phyloP scores from a whole-genome alignment of 139 green algal genomes.

The Deuterostichococcus epilithicus region DNA sequence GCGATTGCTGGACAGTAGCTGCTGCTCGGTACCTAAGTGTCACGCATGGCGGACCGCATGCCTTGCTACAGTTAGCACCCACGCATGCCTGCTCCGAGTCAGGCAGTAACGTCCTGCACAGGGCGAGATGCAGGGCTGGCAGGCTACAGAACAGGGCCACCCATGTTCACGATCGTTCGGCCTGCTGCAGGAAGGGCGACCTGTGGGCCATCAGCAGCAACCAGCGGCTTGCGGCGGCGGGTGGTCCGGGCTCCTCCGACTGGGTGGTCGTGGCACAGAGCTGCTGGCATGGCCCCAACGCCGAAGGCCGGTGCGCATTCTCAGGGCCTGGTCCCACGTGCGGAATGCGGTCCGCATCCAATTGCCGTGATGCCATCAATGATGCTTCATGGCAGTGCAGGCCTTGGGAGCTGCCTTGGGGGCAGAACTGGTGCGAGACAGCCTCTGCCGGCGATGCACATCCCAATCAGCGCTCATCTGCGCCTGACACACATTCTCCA shows the following conservation, averaged over 20 bases:
- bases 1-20: neutral
- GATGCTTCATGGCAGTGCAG: no score
- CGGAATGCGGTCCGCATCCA: neutral
- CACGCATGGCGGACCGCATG: neutral
- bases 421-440: neutral
- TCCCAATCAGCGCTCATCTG: neutral
- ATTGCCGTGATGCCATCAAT: neutral
- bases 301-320: constrained; percentile 62
- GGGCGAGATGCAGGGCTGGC: neutral
- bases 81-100: constrained; percentile 28
- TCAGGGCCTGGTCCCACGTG: neutral
- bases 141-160: neutral
- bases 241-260: constrained; percentile 11
- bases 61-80: constrained; percentile 2
- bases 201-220: constrained; percentile 65
- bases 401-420: no score
- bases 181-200: constrained; percentile 52
- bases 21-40: neutral
- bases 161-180: constrained; percentile 1
- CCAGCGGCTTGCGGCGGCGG: constrained; percentile 7
- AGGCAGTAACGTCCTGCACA: neutral
- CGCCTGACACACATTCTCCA: neutral
- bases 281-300: constrained; percentile 76
- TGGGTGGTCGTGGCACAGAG: constrained; percentile 30
- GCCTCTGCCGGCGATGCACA: neutral